Evolutionary conservation across 306 rosid genomes (phyloP).

Genomic region (Dalbergia cultrata): DNA sequence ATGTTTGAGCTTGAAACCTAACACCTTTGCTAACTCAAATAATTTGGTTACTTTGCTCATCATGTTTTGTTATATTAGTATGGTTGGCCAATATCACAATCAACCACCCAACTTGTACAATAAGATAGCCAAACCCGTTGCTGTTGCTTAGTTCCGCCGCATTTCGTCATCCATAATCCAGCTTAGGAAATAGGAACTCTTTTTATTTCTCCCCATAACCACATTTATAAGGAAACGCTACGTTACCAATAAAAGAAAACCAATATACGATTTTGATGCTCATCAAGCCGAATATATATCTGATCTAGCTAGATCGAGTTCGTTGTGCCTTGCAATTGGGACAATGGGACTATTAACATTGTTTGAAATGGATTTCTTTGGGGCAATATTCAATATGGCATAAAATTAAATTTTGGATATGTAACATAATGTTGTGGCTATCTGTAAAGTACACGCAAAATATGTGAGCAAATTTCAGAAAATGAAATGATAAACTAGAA

Average conservation of each 20-base stretch:
- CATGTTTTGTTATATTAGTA: not conserved
- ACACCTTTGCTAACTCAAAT: not conserved
- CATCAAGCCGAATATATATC: not conserved
- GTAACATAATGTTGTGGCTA: not conserved
- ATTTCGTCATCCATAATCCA: conserved; percentile 27
- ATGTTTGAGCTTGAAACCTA: not conserved
- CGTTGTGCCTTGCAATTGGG: not conserved
- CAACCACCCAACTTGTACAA: conserved; percentile 40
- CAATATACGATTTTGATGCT: not conserved
- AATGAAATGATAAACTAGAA: not conserved
- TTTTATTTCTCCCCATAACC: not conserved
- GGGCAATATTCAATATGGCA: not conserved
- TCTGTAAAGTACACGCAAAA: not conserved
- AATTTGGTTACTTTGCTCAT: not conserved
- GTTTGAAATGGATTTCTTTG: conserved; percentile 18
- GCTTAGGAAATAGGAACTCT: not conserved
- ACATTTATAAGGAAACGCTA: conserved; percentile 26
- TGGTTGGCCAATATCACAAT: conserved; percentile 45
- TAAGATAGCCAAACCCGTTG: conserved; percentile 28
- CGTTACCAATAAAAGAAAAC: not conserved
- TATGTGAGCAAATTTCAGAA: not conserved
- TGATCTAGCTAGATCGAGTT: not conserved
- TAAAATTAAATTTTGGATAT: not conserved
- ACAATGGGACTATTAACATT: not conserved
- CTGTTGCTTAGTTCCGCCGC: conserved; percentile 32